Conservation (phyloP, 2,329 filamentous ascomycete species). For the Nemania serpens region DNA sequence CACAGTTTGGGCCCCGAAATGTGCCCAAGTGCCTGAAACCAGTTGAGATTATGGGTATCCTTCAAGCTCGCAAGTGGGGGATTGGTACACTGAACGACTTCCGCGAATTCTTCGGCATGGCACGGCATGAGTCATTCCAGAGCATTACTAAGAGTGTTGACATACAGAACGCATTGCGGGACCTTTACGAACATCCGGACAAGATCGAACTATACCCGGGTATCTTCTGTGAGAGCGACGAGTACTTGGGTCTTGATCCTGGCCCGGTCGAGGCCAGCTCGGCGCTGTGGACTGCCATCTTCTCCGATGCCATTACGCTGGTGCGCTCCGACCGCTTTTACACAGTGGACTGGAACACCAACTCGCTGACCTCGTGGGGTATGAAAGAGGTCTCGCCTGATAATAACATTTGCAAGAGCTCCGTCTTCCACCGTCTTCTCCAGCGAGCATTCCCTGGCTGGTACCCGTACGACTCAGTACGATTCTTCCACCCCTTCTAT, state of each 20-base stretch:
- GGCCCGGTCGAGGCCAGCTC: slow-evolving; percentile 55
- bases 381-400: slow-evolving; percentile 48
- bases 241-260: slow-evolving; percentile 41
- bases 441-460: slow-evolving; percentile 51
- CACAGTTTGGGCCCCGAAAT: neutral
- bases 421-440: slow-evolving; percentile 53
- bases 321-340: slow-evolving; percentile 65
- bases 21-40: neutral
- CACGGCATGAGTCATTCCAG: neutral
- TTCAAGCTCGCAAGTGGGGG: neutral
- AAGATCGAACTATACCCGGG: slow-evolving; percentile 73
- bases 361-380: slow-evolving; percentile 50
- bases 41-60: neutral
- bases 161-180: neutral
- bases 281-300: slow-evolving; percentile 50
- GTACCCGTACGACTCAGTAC: slow-evolving; percentile 50
- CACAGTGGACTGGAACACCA: slow-evolving; percentile 53
- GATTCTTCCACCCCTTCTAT: slow-evolving; percentile 53
- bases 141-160: neutral
- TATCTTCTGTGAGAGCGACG: slow-evolving; percentile 55
- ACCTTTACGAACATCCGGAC: slow-evolving; percentile 66
- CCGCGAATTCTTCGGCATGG: neutral
- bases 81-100: neutral
- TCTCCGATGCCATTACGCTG: slow-evolving; percentile 64
- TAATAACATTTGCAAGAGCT: slow-evolving; percentile 47